phyloP scores from a whole-genome alignment of 2,329 filamentous ascomycete species.

The Teratosphaeria zuluensis region DNA sequence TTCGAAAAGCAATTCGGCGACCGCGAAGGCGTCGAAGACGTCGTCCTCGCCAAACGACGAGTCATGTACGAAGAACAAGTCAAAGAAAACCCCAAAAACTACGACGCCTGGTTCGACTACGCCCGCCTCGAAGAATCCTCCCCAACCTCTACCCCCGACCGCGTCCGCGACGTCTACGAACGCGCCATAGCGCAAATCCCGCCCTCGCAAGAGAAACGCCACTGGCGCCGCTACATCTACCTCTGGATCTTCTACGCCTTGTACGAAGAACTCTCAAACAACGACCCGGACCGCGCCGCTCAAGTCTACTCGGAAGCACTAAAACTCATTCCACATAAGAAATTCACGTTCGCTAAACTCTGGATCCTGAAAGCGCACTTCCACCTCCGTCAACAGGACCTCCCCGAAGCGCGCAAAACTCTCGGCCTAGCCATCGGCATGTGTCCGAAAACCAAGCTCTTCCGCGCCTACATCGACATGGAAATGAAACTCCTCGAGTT shows the following conservation, averaged over 20 bases:
- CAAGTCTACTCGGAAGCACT: slow-evolving; percentile 89
- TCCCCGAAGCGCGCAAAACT: slow-evolving; percentile 74
- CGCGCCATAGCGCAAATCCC: slow-evolving; percentile 91
- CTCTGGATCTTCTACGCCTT: slow-evolving; percentile 96
- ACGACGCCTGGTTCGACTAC: slow-evolving; percentile 96
- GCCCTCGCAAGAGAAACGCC: slow-evolving; percentile 89
- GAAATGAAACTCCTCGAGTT: slow-evolving; percentile 95
- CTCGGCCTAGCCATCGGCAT: slow-evolving; percentile 83
- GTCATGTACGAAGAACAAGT: slow-evolving; percentile 91
- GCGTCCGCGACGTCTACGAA: slow-evolving; percentile 88
- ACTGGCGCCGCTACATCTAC: slow-evolving; percentile 96
- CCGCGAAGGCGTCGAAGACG: slow-evolving; percentile 84
- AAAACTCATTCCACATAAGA: slow-evolving; percentile 83
- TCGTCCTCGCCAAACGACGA: slow-evolving; percentile 85
- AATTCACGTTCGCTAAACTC: slow-evolving; percentile 94
- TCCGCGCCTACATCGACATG: slow-evolving; percentile 85
- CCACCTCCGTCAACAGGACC: slow-evolving; percentile 76
- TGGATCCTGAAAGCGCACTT: slow-evolving; percentile 94
- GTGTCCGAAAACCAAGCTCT: slow-evolving; percentile 93
- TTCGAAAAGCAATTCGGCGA: slow-evolving; percentile 99
- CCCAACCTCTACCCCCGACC: slow-evolving; percentile 57
- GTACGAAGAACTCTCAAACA: slow-evolving; percentile 82
- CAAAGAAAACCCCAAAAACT: slow-evolving; percentile 90
- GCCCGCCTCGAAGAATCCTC: slow-evolving; percentile 80
- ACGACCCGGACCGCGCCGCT: slow-evolving; percentile 66